These are phyloP conservation scores for Meripilus lineatus DNA, from an alignment of 1,284 basidiomycete genomes.

Conservation along the genomic window DNA sequence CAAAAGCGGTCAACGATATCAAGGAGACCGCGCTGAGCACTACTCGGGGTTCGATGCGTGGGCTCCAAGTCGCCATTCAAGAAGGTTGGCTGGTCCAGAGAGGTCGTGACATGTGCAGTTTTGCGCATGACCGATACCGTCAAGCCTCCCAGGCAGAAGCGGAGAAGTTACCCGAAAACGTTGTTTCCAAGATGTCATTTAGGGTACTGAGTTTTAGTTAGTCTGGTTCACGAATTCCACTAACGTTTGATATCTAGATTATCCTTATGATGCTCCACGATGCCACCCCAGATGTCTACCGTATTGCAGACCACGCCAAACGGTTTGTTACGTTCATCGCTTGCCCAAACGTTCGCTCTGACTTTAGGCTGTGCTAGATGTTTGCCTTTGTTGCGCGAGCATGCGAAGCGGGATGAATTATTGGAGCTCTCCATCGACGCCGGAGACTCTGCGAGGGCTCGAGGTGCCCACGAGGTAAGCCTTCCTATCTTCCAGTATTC, in stretches of 20 bases:
- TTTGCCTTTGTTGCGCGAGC: constrained; percentile 51
- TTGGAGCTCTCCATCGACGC: constrained; percentile 58
- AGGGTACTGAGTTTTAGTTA: constrained; percentile 43
- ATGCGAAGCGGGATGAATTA: constrained; percentile 55
- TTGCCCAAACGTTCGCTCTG: not conserved
- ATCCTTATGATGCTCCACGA: constrained; percentile 69
- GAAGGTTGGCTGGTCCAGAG: constrained; percentile 70
- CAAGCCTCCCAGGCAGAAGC: constrained; percentile 62
- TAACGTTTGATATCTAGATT: constrained; percentile 36
- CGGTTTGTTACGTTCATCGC: constrained; percentile 31
- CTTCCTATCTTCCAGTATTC: not conserved
- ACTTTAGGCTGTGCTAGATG: constrained; percentile 40
- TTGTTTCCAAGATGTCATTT: constrained; percentile 64
- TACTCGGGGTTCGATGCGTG: constrained; percentile 58
- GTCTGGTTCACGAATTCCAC: not conserved
- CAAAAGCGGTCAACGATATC: constrained; percentile 44
- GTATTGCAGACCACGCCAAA: constrained; percentile 64
- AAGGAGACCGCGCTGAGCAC: constrained; percentile 32
- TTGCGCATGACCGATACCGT: constrained; percentile 66
- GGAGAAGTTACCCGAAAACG: constrained; percentile 41
- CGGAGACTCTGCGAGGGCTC: constrained; percentile 61
- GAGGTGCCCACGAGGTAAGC: constrained; percentile 65
- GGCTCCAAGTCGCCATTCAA: constrained; percentile 56
- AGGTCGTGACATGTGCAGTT: constrained; percentile 69
- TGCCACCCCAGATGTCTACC: constrained; percentile 52